Evolutionary conservation across 2,329 filamentous ascomycete species (phyloP).

Genomic region (Microdochium trichocladiopsis): DNA sequence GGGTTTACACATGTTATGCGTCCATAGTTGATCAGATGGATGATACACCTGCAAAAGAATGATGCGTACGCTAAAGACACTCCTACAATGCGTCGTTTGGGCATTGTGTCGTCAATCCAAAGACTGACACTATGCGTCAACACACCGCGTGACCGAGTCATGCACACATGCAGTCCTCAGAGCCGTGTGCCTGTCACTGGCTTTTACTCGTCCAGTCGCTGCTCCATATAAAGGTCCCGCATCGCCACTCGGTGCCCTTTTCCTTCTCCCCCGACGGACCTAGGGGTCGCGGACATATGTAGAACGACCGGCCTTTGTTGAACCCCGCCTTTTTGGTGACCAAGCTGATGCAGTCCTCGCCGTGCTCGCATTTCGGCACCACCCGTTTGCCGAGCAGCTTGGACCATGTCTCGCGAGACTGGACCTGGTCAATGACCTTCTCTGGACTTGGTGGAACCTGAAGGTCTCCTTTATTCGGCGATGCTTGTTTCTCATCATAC

Average conservation of each 20-base stretch:
- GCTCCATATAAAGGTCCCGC: slow-evolving; percentile 73
- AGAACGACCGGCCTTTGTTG: slow-evolving; percentile 66
- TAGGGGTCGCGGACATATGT: slow-evolving; percentile 62
- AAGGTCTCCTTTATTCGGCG: neutral
- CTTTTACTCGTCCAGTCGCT: slow-evolving; percentile 43
- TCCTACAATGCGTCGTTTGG: no score
- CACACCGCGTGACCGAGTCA: no score
- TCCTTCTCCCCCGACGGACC: slow-evolving; percentile 83
- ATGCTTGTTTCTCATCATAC: neutral
- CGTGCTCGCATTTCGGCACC: slow-evolving; percentile 77
- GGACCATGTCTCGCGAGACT: slow-evolving; percentile 76
- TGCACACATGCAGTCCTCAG: no score
- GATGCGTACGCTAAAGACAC: no score
- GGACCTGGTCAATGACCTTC: slow-evolving; percentile 58
- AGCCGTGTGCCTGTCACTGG: slow-evolving; percentile 2
- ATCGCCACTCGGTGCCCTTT: slow-evolving; percentile 78
- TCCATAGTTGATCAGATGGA: no score
- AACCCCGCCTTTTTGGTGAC: slow-evolving; percentile 84
- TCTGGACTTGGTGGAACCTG: slow-evolving; percentile 13
- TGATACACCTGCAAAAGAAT: no score
- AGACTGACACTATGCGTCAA: no score
- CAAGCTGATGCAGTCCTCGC: slow-evolving; percentile 76
- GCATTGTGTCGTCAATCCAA: no score
- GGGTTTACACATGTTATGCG: no score
- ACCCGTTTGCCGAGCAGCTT: slow-evolving; percentile 72